Base-by-base conservation (phyloP, 352 stramenopile species). In the Albugo laibachii region DNA sequence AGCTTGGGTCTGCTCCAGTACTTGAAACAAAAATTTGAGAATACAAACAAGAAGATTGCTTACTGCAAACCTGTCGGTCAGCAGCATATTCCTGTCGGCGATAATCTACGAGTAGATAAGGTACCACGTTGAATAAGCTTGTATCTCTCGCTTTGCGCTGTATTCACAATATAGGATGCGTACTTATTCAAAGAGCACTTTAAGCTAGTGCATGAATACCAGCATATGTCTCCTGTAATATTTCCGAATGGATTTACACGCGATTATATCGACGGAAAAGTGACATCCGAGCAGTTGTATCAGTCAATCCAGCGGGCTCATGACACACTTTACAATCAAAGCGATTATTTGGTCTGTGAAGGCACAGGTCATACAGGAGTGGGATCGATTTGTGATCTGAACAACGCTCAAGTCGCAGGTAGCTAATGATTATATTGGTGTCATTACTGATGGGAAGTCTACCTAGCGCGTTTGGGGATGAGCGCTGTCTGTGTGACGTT, bases 61-160 rank as follows among this genome's bases (percentile, higher is more conserved):
- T 97, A 97, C 59, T 94, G 94, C 55, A 98, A 98, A 50, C 92
- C 93, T 24, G 92, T 98, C 43, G 93, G 93, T 2, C 92, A 98
- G 65, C 80, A 96, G 53, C 83, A 94, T 49, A 77, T 93, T 34
- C 62, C 74, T 11, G 80, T 94, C 44, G 68, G 69, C 34, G 68
- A 65, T 42, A 70, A 74, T 0, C 59, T 97, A 48, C 67, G 81
- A 41, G 87, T 97, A 27, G 77, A 91, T 54, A 91, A 91, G 61
- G 69, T 78, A 36, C 10, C 41, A 13, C 20, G n/a, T 13, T 47
- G 18, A 53, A 27, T 13, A 14, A 18, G 13, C 11, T 12, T 6
- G 15, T 12, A 20, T n/a, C 3, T 24, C 19, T 12, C 12, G 21
- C 13, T 10, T 5, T 1, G 10, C 21, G 35, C 18, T 13, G 14